Evolutionary conservation across 2,329 filamentous ascomycete species (phyloP).

Genomic region (Fusarium sp.): DNA sequence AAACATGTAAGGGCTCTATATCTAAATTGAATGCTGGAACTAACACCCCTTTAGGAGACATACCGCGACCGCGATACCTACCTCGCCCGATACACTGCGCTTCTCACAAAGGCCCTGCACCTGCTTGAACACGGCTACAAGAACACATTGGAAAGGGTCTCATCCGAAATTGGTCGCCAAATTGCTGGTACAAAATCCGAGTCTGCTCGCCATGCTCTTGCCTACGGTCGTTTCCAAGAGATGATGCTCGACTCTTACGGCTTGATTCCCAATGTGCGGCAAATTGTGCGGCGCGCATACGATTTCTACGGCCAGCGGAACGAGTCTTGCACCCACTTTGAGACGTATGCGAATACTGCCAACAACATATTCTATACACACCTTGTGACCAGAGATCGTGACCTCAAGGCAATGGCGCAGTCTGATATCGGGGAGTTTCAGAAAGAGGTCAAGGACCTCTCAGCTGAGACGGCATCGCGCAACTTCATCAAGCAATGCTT

Average conservation of each 20-base stretch:
- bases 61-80: conserved; percentile 91
- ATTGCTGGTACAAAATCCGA: conserved; percentile 64
- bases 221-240: conserved; percentile 67
- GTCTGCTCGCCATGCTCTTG: conserved; percentile 65
- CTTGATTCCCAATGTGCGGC: conserved; percentile 63
- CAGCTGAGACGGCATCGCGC: conserved; percentile 62
- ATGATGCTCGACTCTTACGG: conserved; percentile 64
- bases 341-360: conserved; percentile 62
- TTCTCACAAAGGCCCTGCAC: conserved; percentile 73
- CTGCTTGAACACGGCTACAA: conserved; percentile 66
- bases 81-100: conserved; percentile 82
- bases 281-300: conserved; percentile 60
- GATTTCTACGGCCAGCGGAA: conserved; percentile 59
- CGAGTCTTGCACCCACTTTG: conserved; percentile 53
- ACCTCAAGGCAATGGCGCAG: conserved; percentile 61
- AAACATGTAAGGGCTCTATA: conserved; percentile 67
- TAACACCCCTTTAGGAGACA: conserved; percentile 63
- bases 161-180: conserved; percentile 62
- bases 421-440: conserved; percentile 63
- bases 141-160: conserved; percentile 60
- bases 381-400: conserved; percentile 60
- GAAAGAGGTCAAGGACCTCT: conserved; percentile 58
- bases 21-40: not conserved
- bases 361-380: conserved; percentile 64
- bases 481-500: conserved; percentile 68